Evolutionary conservation across 257 asterid species (phyloP).

Genomic region (Ocimum tenuiflorum): DNA sequence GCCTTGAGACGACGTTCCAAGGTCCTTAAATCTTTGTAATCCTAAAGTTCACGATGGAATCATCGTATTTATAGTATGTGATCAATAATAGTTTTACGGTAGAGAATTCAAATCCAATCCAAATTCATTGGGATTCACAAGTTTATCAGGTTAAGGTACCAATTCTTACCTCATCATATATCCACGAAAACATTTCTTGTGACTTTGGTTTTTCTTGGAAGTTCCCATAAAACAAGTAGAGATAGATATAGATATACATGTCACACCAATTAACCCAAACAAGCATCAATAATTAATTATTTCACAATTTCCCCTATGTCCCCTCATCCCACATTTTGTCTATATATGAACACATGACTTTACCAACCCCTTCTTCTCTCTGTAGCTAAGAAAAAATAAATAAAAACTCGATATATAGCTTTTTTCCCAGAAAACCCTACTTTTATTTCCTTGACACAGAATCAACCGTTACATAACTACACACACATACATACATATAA

Average conservation of each 20-base stretch:
- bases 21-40: too few relatives aligned
- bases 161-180: background rate
- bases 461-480: background rate
- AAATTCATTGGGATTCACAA: background rate
- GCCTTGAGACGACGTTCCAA: too few relatives aligned
- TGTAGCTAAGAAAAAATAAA: background rate
- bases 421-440: background rate
- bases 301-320: background rate
- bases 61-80: too few relatives aligned
- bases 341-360: conserved; percentile 14
- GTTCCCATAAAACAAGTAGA: conserved; percentile 6
- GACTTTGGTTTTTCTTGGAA: conserved; percentile 16
- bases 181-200: conserved; percentile 21
- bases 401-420: background rate
- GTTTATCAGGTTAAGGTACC: background rate
- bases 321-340: background rate
- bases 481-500: background rate
- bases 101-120: background rate
- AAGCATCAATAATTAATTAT: background rate
- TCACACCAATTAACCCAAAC: conserved; percentile 7
- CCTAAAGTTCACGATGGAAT: too few relatives aligned
- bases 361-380: conserved; percentile 8
- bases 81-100: too few relatives aligned
- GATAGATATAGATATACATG: background rate
- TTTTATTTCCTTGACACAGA: background rate